These are phyloP conservation scores for Penicillium digitatum DNA, from an alignment of 2,329 filamentous ascomycete genomes.

Conservation along the genomic window DNA sequence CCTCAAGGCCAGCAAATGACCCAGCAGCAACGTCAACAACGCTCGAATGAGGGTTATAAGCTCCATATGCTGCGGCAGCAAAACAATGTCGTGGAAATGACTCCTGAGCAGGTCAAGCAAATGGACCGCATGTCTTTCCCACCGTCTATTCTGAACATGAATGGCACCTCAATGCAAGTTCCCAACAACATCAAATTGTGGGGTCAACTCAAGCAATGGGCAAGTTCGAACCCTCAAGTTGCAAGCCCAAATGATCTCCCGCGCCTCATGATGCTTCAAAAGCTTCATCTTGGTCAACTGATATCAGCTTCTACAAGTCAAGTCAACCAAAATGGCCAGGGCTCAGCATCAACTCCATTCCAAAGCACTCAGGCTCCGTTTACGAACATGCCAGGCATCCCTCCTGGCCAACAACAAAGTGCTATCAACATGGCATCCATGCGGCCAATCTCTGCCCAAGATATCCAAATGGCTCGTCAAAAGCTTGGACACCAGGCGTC, in stretches of 20 bases:
- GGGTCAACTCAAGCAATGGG: constrained; percentile 56
- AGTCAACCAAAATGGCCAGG: constrained; percentile 26
- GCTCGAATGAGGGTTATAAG: constrained; percentile 32
- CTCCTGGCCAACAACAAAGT: constrained; percentile 27
- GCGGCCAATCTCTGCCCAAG: constrained; percentile 35
- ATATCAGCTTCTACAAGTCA: constrained; percentile 35
- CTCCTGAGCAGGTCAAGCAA: constrained; percentile 38
- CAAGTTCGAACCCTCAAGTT: constrained; percentile 44
- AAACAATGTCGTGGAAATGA: constrained; percentile 36
- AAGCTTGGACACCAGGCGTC: constrained; percentile 33
- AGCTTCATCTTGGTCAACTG: constrained; percentile 45
- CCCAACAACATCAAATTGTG: constrained; percentile 53
- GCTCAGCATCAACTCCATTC: constrained; percentile 21
- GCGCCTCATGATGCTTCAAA: constrained; percentile 42
- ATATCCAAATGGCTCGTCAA: constrained; percentile 38
- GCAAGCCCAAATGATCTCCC: constrained; percentile 41
- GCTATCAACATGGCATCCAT: constrained; percentile 29
- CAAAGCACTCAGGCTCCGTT: constrained; percentile 30
- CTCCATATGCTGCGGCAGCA: constrained; percentile 35
- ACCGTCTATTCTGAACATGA: constrained; percentile 29
- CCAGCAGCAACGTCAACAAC: constrained; percentile 34
- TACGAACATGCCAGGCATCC: constrained; percentile 28
- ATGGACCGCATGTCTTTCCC: constrained; percentile 44
- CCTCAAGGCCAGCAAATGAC: constrained; percentile 31
- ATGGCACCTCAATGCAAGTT: constrained; percentile 35